phyloP scores from a whole-genome alignment of 768 basidiomycete genomes.

The Pleurotus eryngii region DNA sequence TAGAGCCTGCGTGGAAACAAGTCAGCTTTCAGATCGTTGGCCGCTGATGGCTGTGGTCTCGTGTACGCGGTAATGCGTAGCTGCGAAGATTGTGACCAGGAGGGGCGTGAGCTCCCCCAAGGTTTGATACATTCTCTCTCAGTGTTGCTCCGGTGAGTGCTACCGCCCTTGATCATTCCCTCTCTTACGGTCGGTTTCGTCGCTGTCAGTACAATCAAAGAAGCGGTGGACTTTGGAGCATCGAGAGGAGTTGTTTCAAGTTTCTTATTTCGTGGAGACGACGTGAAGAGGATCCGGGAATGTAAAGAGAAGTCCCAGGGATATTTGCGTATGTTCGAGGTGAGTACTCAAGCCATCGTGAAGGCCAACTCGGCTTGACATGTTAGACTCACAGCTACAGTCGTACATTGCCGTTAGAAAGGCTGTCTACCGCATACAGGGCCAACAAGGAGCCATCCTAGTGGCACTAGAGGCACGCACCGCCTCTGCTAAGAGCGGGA shows the following conservation, averaged over 20 bases:
- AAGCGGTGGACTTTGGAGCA: slow-evolving; percentile 13
- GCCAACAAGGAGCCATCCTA: slow-evolving; percentile 1
- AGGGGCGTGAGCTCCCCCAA: slow-evolving; percentile 9
- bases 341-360: slow-evolving; percentile 6
- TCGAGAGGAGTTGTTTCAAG: slow-evolving; percentile 8
- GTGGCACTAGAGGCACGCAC: background rate
- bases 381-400: slow-evolving; percentile 11
- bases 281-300: slow-evolving; percentile 14
- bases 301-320: slow-evolving; percentile 15
- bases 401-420: slow-evolving; percentile 20
- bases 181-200: background rate
- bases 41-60: slow-evolving; percentile 20
- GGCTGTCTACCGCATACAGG: slow-evolving; percentile 14
- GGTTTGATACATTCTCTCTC: slow-evolving; percentile 12
- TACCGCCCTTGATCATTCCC: background rate
- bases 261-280: slow-evolving; percentile 11
- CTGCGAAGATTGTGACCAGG: slow-evolving; percentile 12
- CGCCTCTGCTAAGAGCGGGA: no score
- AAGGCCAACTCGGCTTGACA: background rate
- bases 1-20: slow-evolving; percentile 21
- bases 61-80: slow-evolving; percentile 17
- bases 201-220: background rate
- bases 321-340: slow-evolving; percentile 21
- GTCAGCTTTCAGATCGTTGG: slow-evolving; percentile 18
- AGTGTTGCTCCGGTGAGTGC: slow-evolving; percentile 14